Evolutionary conservation across 345 rosid species (phyloP), one percentile per base, ranked within the genome.

Genomic region (Eucalyptus marginata): DNA sequence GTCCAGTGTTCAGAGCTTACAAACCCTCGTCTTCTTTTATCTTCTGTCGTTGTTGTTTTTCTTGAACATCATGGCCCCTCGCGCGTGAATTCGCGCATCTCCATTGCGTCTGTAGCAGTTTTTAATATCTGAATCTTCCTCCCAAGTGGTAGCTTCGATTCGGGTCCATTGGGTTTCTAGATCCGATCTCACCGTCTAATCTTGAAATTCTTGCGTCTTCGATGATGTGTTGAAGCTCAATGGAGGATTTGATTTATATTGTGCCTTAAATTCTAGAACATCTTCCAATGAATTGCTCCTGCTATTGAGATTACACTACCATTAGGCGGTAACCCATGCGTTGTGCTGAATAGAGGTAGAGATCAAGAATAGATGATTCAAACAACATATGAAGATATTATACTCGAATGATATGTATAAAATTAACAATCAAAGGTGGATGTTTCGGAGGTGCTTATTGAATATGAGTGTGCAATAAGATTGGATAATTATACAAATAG

Each of bases 371-470:
- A 62, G 68, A 62, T 58, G 7, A 58, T 58, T 25, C n/a, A 0
- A 58, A 58, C n/a, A 58, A 25, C 3, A 0, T 52, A 52, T 18
- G 4, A 52, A 52, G 10, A 52, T 52, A 52, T 56, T 56, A 1
- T 56, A 24, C 13, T 56, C 5, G 0, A 8, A 56, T 2, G 5
- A 22, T 17, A 4, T 8, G 22, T 54, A 8, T n/a, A 52, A 0
- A 52, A 18, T 52, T 18, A 58, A 58, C 64, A 25, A 58, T 27
- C n/a, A 27, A 62, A 27, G 31, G 31, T 13, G n/a, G 33, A 27
- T 62, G 33, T 62, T 62, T 62, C 8, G 2, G 16, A 29, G n/a
- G 2, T 62, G 5, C 33, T 10, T 59, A 6, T 29, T 62, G 68
- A 12, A 62, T 62, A 62, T 27, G n/a, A 59, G 15, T 11, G 15